Base-by-base conservation (phyloP, 805 yeast genomes). In the Yarrowia porcina region DNA sequence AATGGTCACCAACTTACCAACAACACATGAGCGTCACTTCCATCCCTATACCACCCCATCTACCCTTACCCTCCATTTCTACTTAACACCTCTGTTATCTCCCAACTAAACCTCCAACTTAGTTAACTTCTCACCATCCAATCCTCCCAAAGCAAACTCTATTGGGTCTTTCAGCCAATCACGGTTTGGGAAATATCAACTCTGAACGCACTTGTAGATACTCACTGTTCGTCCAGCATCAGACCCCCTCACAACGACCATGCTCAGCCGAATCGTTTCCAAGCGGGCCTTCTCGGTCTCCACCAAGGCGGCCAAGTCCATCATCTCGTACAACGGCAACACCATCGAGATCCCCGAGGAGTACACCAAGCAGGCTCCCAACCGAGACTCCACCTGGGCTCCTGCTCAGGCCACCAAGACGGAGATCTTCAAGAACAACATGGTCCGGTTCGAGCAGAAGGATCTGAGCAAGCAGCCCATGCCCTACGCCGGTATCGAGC, bases 401-500 rank as follows among this genome's bases (percentile, higher is more conserved):
- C 75, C 77, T 9, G 79, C 85, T 6, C 96, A 90, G 76, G 80
- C 77, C 61, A 77, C 85, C 39, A 81, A 90, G 71, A 71, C 78
- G 39, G 84, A 83, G 33, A 41, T 56, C 11, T 56, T 15, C 49
- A 83, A 85, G 20, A 75, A 82, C 70, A 73, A 80, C 61, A 81
- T 85, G 65, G 84, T 88, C 3, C 80, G 92, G 68, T 89, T 89
- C 69, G 82, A 86, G 56, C 96, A 88, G 69, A 82, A 77, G 66
- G 90, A 89, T 70, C 76, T 89, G 63, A 75, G 76, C 6, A 71
- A 76, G 47, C 94, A 89, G 76, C 96, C 96, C 63, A 82, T 80
- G 69, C 90, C 96, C 7, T 83, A 84, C 66, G 89, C 96, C 42
- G 96, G 96, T 63, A 90, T 90, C 70, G 94, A 90, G 47, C 80